A percentile compares a stretch with the other conserved stretches of the same genome.
Conservation (phyloP, 1,284 basidiomycete species). For the Amylostereum chailletii region DNA sequence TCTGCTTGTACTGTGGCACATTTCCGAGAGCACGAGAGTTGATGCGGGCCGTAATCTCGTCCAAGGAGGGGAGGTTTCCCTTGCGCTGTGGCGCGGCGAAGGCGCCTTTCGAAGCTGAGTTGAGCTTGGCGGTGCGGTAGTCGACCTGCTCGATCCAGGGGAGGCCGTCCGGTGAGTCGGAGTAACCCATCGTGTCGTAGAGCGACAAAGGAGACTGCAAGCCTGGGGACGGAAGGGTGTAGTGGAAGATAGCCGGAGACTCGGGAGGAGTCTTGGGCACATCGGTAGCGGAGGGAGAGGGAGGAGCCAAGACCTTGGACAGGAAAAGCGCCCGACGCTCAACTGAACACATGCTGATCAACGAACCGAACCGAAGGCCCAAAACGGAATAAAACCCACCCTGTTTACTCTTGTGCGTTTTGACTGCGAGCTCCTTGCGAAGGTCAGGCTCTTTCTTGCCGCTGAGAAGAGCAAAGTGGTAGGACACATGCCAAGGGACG, state of each 20-base stretch:
- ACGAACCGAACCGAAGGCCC: not conserved
- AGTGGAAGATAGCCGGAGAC: slow-evolving; percentile 62
- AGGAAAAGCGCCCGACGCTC: slow-evolving; percentile 69
- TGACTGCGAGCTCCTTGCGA: slow-evolving; percentile 65
- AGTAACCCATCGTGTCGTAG: slow-evolving; percentile 39
- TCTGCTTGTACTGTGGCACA: slow-evolving; percentile 13
- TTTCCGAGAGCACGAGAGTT: slow-evolving; percentile 26
- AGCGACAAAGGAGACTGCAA: slow-evolving; percentile 53
- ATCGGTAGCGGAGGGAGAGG: slow-evolving; percentile 47
- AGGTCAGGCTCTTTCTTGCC: slow-evolving; percentile 47
- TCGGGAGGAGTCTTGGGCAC: slow-evolving; percentile 61
- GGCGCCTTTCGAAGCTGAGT: slow-evolving; percentile 9
- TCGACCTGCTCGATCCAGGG: slow-evolving; percentile 63
- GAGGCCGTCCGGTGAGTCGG: slow-evolving; percentile 22
- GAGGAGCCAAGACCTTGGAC: slow-evolving; percentile 59
- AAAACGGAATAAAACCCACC: slow-evolving; percentile 32
- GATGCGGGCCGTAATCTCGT: slow-evolving; percentile 63
- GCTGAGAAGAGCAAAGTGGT: slow-evolving; percentile 22
- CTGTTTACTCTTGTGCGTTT: slow-evolving; percentile 67
- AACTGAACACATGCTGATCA: slow-evolving; percentile 28
- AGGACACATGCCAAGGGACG: too few species aligned
- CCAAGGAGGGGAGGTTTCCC: slow-evolving; percentile 53
- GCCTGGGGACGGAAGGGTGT: slow-evolving; percentile 58
- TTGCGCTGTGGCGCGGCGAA: slow-evolving; percentile 10
- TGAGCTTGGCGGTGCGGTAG: slow-evolving; percentile 29